A percentile compares a stretch with the other conserved stretches of the same genome.
Evolutionary conservation across 768 basidiomycete genomes (phyloP).

Genomic region (Boletus sensibilis): DNA sequence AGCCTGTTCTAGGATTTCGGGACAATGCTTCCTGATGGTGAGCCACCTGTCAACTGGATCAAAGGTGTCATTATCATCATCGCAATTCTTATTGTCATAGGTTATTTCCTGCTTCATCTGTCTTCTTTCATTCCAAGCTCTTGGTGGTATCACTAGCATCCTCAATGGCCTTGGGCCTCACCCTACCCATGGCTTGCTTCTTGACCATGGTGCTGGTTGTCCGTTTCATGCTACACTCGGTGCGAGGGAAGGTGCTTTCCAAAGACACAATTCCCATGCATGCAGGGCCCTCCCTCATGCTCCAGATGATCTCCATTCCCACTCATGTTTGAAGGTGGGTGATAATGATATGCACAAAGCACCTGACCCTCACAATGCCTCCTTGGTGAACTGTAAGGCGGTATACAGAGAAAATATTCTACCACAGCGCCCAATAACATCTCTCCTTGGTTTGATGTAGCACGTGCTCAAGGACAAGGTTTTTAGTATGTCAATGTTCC

Average conservation of each 20-base stretch:
- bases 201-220: neutral
- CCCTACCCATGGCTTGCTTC: slow-evolving; percentile 42
- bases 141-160: slow-evolving; percentile 72
- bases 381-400: slow-evolving; percentile 56
- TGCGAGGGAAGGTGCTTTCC: slow-evolving; percentile 32
- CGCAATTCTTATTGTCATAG: too few species aligned
- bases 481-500: slow-evolving; percentile 55
- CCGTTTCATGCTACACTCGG: slow-evolving; percentile 21
- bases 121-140: too few species aligned
- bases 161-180: slow-evolving; percentile 75
- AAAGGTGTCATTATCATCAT: too few species aligned
- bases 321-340: slow-evolving; percentile 11
- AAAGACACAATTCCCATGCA: slow-evolving; percentile 30
- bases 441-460: slow-evolving; percentile 78
- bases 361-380: slow-evolving; percentile 33
- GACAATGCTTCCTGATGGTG: too few species aligned
- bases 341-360: neutral
- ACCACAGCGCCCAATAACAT: slow-evolving; percentile 67
- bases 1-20: too few species aligned
- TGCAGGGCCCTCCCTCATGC: neutral
- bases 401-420: slow-evolving; percentile 78
- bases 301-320: slow-evolving; percentile 8
- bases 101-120: too few species aligned
- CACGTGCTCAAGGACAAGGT: slow-evolving; percentile 86
- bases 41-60: too few species aligned